Percentiles rank a stretch among this genome's conserved stretches.
Evolutionary conservation across 495 filamentous ascomycete species (phyloP).

Genomic region (Podospora fimiseda): DNA sequence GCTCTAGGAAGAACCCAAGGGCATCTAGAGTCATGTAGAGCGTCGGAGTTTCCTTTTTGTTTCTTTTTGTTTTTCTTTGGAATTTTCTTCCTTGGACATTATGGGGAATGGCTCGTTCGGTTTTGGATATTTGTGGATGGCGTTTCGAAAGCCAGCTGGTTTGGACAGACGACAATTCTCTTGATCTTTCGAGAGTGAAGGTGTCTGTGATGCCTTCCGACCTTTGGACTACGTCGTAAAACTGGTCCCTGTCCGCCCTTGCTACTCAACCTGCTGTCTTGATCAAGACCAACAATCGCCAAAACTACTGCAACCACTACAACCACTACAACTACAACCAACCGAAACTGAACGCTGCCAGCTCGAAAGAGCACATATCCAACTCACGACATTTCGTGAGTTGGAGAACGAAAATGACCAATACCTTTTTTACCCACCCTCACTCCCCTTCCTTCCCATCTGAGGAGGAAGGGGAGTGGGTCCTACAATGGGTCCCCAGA

Average conservation of each 20-base stretch:
- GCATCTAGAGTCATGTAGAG: too few species aligned
- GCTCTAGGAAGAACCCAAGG: too few species aligned
- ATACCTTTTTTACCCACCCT: background rate
- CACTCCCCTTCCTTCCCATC: slow-evolving; percentile 3
- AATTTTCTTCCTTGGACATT: too few species aligned
- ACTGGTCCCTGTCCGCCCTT: slow-evolving; percentile 8
- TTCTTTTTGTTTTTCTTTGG: too few species aligned
- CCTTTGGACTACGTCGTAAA: slow-evolving; percentile 19
- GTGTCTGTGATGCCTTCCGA: slow-evolving; percentile 5
- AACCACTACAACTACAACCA: background rate
- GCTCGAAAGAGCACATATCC: slow-evolving; percentile 4
- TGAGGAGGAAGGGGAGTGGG: slow-evolving; percentile 14
- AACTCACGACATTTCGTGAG: slow-evolving; percentile 7
- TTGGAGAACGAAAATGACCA: slow-evolving; percentile 9
- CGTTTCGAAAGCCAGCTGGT: background rate
- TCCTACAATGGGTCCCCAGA: slow-evolving; percentile 4
- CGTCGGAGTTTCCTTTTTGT: too few species aligned
- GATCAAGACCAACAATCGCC: slow-evolving; percentile 1
- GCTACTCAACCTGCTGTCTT: background rate
- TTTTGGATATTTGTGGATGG: background rate
- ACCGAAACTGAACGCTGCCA: background rate
- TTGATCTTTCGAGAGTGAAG: background rate
- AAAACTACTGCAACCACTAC: background rate
- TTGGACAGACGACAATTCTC: background rate
- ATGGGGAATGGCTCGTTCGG: background rate